Evolutionary conservation across 305 asterid species (phyloP).

Genomic region (Caryopteris hybrid): DNA sequence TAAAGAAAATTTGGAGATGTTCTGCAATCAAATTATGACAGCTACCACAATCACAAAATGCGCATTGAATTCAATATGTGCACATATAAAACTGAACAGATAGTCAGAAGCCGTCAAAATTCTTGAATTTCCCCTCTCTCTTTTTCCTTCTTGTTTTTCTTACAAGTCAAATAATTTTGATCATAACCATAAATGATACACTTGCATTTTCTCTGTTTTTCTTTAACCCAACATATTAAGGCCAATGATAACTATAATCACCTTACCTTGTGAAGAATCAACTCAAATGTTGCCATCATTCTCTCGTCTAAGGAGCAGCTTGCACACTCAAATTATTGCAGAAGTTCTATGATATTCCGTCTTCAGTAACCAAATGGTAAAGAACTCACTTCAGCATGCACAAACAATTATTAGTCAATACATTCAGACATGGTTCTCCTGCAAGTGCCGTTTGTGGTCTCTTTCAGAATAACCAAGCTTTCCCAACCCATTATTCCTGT

Average conservation of each 20-base stretch:
- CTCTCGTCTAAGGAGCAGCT: background rate
- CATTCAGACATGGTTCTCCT: conserved; percentile 54
- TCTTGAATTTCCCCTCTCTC: too few species aligned
- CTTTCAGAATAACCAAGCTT: conserved; percentile 59
- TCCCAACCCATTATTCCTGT: conserved; percentile 25
- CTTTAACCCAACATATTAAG: background rate
- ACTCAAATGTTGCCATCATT: background rate
- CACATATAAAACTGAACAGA: too few species aligned
- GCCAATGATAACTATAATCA: conserved; percentile 3
- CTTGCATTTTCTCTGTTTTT: background rate
- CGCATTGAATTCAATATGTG: too few species aligned
- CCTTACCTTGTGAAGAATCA: conserved; percentile 8
- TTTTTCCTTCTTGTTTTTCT: background rate
- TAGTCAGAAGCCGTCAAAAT: too few species aligned
- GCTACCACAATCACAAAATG: too few species aligned
- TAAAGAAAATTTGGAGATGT: too few species aligned
- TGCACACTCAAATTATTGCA: background rate
- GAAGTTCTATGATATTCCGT: background rate
- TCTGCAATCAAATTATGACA: too few species aligned
- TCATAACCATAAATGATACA: conserved; percentile 1
- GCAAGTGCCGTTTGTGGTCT: conserved; percentile 58
- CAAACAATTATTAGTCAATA: background rate
- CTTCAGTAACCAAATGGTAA: background rate
- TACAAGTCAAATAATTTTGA: background rate
- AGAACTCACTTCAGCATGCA: background rate